Evolutionary conservation across 805 yeast species (phyloP), one percentile per base, ranked within the genome.

Genomic region (Ogataea paradorogensis): DNA sequence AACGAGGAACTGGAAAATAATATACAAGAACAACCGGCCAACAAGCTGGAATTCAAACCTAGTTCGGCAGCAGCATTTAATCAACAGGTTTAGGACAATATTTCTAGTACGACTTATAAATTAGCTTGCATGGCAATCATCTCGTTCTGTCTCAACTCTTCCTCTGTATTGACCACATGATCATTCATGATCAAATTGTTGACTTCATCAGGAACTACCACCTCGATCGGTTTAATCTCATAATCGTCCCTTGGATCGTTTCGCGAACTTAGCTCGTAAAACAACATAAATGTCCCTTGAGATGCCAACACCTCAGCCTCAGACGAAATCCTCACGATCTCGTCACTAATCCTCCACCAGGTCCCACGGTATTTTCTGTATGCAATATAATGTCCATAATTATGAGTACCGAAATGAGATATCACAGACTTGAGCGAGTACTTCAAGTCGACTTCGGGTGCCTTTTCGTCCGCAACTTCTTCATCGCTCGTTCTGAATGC

Each of bases 301-400:
- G 89, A 78, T 10, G 71, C 70, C 41, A 87, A 65, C 1, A 89
- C 97, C 56, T 90, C 95, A 3, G 74, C 74, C 57, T 87, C 95
- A 9, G 80, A 74, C 3, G 87, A 88, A 23, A 85, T 73, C 44
- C 87, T 79, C 3, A 90, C 95, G 3, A 81, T 79, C 56, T 89
- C 95, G 62, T 93, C 99, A 52, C 93, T 83, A 14, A 90, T 82
- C 58, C 96, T 76, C 95, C 96, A 90, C 99, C 99, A 91, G 9
- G 79, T 72, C 2, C 90, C 93, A 50, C 95, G 75, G 42, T 67
- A 74, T 54, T 79, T 82, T 55, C 97, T 78, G 65, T 76, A 91
- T 29, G 95, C 88, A 45, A 91, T 85, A 58, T 91, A 91, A 62
- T 91, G 99, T n/a, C 99, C 99, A 59, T 88, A 93, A 53, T 91